A percentile compares a stretch with the other conserved stretches of the same genome.
phyloP scores from a whole-genome alignment of 2,329 filamentous ascomycete species.

The Neodidymelliopsis sp. region DNA sequence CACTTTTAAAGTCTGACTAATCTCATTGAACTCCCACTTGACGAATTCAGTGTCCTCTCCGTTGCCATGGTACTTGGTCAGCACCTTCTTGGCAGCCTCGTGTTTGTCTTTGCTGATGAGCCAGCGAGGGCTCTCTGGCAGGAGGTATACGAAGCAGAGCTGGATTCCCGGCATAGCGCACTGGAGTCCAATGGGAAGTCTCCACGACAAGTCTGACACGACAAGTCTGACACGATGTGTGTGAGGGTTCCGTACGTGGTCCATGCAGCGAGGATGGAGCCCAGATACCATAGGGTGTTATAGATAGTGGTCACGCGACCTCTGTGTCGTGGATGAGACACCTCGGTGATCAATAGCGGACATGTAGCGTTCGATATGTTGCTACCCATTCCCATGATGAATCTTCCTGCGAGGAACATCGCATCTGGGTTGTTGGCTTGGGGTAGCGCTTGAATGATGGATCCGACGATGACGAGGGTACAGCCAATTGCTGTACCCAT shows the following conservation, averaged over 20 bases:
- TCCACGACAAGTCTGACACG: slow-evolving; percentile 54
- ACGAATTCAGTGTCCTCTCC: slow-evolving; percentile 24
- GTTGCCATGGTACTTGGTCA: slow-evolving; percentile 29
- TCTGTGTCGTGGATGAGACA: slow-evolving; percentile 65
- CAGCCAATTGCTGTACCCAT: slow-evolving; percentile 63
- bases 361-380: slow-evolving; percentile 62
- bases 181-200: slow-evolving; percentile 69
- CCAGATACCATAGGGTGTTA: slow-evolving; percentile 49
- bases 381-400: slow-evolving; percentile 55
- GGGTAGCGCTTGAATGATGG: slow-evolving; percentile 57
- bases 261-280: slow-evolving; percentile 30
- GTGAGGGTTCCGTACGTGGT: slow-evolving; percentile 22
- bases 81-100: slow-evolving; percentile 12
- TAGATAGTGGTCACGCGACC: slow-evolving; percentile 65
- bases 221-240: slow-evolving; percentile 19
- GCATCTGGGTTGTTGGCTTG: slow-evolving; percentile 49
- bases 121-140: slow-evolving; percentile 62
- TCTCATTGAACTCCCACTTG: slow-evolving; percentile 26
- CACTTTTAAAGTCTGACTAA: slow-evolving; percentile 23
- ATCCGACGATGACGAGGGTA: slow-evolving; percentile 58
- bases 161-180: slow-evolving; percentile 66
- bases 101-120: slow-evolving; percentile 24
- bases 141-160: slow-evolving; percentile 63
- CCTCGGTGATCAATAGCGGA: slow-evolving; percentile 63
- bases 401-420: slow-evolving; percentile 57